Evolutionary conservation across 2,329 filamentous ascomycete genomes (phyloP), one percentile per base, ranked within the genome.

Genomic region (Lachnellula willkommii): DNA sequence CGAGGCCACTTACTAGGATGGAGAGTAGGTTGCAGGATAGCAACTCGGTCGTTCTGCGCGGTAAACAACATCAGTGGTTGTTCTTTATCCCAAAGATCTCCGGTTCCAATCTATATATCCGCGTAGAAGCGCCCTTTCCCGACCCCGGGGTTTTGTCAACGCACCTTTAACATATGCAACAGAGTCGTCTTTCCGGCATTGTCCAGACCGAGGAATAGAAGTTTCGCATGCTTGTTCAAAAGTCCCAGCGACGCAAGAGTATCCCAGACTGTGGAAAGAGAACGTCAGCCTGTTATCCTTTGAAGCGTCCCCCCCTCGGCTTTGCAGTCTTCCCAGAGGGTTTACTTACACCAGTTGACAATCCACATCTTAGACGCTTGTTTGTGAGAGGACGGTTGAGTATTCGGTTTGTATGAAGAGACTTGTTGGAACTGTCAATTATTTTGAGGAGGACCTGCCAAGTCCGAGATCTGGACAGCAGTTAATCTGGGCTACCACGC

Each of bases 131-230:
- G 37, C 14, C 36, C n/a, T 14, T 40, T 28, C 17, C 32, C 42
- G n/a, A 50, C 4, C 36, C 15, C 47, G 8, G 40, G 24, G 24
- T 52, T 35, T 26, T 54, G 40, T 53, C 55, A 49, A 66, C 81
- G 68, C 74, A 91, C 88, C 88, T 96, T 96, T 75, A 96, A 76
- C 91, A 96, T 95, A 76, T 96, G 91, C 71, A 96, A 78, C 66
- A 96, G 79, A 46, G 91, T 95, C 53, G 91, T 96, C 81, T 96
- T 95, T 75, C 91, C 91, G 51, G 91, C 91, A 77, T 95, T 95
- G 74, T 95, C 91, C 60, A 96, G 86, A 66, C 91, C 91, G 62
- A 96, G 84, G 78, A 96, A 95, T 57, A 95, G 83, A 58, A 96
- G 83, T 83, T 96, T 96, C 69, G 90, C 91, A 74, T 95, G 90